Conservation (phyloP, 768 basidiomycete genomes). For the Termitomyces sp. region DNA sequence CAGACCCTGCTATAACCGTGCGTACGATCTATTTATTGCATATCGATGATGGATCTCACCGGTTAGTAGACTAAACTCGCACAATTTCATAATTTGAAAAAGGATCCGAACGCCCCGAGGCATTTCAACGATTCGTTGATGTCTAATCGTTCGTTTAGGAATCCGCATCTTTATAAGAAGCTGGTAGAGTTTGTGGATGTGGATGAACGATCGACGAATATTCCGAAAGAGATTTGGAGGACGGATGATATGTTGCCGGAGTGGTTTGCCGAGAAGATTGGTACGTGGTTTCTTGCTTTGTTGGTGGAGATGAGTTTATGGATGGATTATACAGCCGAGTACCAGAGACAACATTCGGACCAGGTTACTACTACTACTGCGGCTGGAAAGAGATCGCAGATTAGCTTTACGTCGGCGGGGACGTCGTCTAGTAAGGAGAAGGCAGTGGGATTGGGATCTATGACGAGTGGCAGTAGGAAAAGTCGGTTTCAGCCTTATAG, state of each 20-base stretch:
- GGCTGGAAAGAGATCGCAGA: slow-evolving; percentile 53
- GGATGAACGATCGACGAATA: slow-evolving; percentile 84
- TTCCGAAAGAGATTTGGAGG: slow-evolving; percentile 73
- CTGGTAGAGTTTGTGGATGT: slow-evolving; percentile 94
- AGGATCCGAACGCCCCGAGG: slow-evolving; percentile 55
- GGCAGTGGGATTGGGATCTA: too few relatives aligned
- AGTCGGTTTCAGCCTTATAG: slow-evolving; percentile 29
- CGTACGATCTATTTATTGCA: slow-evolving; percentile 7
- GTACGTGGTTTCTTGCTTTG: slow-evolving; percentile 45
- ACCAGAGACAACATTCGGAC: slow-evolving; percentile 63
- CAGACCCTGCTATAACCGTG: slow-evolving; percentile 65
- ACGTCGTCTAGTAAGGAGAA: too few relatives aligned
- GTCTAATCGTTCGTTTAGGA: slow-evolving; percentile 89
- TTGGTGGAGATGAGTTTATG: slow-evolving; percentile 19
- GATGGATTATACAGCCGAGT: slow-evolving; percentile 47
- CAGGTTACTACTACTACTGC: slow-evolving; percentile 50
- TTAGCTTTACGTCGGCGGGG: slow-evolving; percentile 53
- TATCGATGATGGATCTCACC: not conserved
- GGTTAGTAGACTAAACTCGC: slow-evolving; percentile 79
- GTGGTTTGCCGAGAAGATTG: slow-evolving; percentile 79
- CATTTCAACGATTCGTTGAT: slow-evolving; percentile 97
- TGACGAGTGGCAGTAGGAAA: too few relatives aligned
- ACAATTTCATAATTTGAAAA: slow-evolving; percentile 74
- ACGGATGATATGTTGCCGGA: slow-evolving; percentile 55
- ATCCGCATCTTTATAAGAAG: slow-evolving; percentile 94